Conservation (phyloP, 2,329 filamentous ascomycete species). For the Neofusicoccum parvum region DNA sequence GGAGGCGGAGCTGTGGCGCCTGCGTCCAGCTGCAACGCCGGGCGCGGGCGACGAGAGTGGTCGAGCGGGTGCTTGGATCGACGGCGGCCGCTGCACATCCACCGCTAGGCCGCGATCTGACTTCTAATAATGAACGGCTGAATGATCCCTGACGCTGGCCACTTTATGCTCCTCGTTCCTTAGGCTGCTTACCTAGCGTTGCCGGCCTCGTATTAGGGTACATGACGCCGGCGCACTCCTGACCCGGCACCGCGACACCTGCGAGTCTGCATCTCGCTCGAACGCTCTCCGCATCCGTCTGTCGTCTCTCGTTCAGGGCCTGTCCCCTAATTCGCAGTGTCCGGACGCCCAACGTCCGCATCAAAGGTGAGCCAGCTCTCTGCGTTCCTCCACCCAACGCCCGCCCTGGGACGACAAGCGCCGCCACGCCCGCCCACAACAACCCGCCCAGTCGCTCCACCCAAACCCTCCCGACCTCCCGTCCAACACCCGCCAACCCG, state of each 20-base stretch:
- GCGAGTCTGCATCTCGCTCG: conserved; percentile 1
- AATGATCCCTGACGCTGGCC: conserved; percentile 21
- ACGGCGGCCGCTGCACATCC: conserved; percentile 21
- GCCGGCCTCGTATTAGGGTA: conserved; percentile 23
- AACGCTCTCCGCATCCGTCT: conserved; percentile 15
- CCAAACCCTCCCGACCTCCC: not conserved
- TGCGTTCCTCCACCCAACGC: conserved; percentile 11
- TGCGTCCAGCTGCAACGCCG: conserved; percentile 4
- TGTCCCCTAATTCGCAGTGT: conserved; percentile 9
- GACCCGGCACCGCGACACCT: conserved; percentile 19
- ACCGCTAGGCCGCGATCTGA: conserved; percentile 18
- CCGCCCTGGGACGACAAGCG: not conserved
- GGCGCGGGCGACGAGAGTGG: conserved; percentile 8
- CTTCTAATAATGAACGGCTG: conserved; percentile 22
- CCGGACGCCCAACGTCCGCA: not conserved
- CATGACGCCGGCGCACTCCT: conserved; percentile 19
- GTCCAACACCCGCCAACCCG: not conserved
- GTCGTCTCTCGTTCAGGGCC: conserved; percentile 18
- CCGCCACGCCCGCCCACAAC: conserved; percentile 6
- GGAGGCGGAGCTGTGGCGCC: conserved; percentile 14
- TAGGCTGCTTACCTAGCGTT: conserved; percentile 23
- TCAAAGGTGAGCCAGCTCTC: not conserved
- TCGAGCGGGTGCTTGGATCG: conserved; percentile 20
- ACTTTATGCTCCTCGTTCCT: conserved; percentile 22
- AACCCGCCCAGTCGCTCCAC: conserved; percentile 14